Percentiles rank a stretch among this genome's conserved stretches.
These are phyloP conservation scores for Parachaetomium inaequale DNA, from an alignment of 495 filamentous ascomycete species.

Conservation along the genomic window DNA sequence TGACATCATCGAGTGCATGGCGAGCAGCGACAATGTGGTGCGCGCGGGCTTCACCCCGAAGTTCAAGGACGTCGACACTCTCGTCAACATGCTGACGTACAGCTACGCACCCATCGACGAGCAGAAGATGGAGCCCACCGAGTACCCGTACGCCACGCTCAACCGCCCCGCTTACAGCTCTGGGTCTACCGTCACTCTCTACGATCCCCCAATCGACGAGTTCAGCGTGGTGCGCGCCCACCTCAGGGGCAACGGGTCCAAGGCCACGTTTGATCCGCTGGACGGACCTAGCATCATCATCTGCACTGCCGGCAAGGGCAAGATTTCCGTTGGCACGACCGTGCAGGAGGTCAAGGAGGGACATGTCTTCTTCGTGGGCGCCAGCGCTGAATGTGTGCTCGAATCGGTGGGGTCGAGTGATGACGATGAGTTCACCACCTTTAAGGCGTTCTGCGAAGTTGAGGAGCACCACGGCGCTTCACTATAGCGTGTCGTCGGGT, in stretches of 20 bases:
- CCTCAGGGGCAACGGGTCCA: constrained; percentile 64
- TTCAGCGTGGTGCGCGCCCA: constrained; percentile 85
- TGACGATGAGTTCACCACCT: constrained; percentile 72
- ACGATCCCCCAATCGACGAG: constrained; percentile 95
- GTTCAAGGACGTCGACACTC: constrained; percentile 90
- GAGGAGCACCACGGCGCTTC: constrained; percentile 39
- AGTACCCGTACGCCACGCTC: constrained; percentile 78
- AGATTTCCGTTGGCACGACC: constrained; percentile 72
- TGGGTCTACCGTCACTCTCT: constrained; percentile 64
- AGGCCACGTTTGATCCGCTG: constrained; percentile 81
- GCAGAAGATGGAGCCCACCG: constrained; percentile 83
- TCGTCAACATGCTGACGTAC: constrained; percentile 93
- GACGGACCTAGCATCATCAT: constrained; percentile 89
- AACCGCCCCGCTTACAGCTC: constrained; percentile 75
- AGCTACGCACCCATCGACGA: constrained; percentile 86
- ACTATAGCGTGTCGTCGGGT: background rate
- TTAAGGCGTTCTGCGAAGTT: constrained; percentile 94
- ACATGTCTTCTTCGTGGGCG: constrained; percentile 89
- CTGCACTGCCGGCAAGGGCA: constrained; percentile 77
- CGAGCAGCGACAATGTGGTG: constrained; percentile 94
- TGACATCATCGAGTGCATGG: constrained; percentile 99
- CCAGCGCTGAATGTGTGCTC: constrained; percentile 77
- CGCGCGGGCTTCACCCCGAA: constrained; percentile 97
- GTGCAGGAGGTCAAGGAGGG: constrained; percentile 65
- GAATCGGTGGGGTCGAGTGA: constrained; percentile 57